These are phyloP conservation scores for Venustampulla echinocandica DNA, from an alignment of 495 filamentous ascomycete genomes.

Conservation along the genomic window DNA sequence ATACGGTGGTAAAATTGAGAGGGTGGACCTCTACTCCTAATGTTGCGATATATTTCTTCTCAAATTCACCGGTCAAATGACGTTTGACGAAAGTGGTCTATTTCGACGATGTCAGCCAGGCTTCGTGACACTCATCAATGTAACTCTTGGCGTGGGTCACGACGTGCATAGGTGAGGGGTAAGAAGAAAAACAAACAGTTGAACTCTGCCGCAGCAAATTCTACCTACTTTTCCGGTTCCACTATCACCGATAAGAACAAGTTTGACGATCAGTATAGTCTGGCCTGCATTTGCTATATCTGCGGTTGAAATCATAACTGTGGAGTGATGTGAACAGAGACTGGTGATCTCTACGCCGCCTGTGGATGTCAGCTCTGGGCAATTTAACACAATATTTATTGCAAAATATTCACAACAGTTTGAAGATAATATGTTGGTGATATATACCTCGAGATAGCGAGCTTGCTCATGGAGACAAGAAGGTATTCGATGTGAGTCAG, in stretches of 20 bases:
- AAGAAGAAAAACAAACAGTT: too few relatives aligned
- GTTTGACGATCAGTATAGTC: conserved; percentile 88
- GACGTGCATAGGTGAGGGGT: too few relatives aligned
- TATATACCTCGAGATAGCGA: too few relatives aligned
- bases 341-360: too few relatives aligned
- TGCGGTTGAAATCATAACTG: conserved; percentile 50
- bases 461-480: too few relatives aligned
- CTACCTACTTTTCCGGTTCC: conserved; percentile 93
- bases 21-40: conserved; percentile 99
- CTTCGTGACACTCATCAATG: conserved; percentile 7
- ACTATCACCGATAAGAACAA: conserved; percentile 98
- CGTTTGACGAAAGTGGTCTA: conserved; percentile 99
- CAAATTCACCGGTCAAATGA: conserved; percentile 97
- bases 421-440: too few relatives aligned
- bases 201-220: conserved; percentile 1
- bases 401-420: too few relatives aligned
- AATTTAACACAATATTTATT: too few relatives aligned
- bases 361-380: too few relatives aligned
- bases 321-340: conserved; percentile 27
- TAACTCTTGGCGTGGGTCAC: neutral
- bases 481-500: too few relatives aligned
- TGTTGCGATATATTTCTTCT: conserved; percentile 99
- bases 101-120: conserved; percentile 2
- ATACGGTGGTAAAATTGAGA: conserved; percentile 85
- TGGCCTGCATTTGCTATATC: too few relatives aligned